Conservation (phyloP, 2,329 filamentous ascomycete genomes). For the Phialophora chinensis region DNA sequence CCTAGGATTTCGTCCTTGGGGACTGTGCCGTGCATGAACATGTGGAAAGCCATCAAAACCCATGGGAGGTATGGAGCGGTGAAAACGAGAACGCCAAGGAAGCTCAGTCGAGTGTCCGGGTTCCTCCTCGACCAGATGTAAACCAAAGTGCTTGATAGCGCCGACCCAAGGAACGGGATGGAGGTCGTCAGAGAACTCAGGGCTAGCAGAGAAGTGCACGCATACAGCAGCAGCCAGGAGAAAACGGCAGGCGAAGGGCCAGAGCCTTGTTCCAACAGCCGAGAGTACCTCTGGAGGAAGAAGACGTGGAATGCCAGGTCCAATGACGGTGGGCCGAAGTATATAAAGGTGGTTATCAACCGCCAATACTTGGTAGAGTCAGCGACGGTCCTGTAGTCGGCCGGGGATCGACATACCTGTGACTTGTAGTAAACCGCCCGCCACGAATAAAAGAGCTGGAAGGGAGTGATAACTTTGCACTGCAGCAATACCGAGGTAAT, state of each 20-base stretch:
- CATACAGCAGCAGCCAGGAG: slow-evolving; percentile 90
- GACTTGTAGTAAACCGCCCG: slow-evolving; percentile 88
- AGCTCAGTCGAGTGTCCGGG: slow-evolving; percentile 86
- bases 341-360: slow-evolving; percentile 92
- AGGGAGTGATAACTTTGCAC: slow-evolving; percentile 88
- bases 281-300: slow-evolving; percentile 95
- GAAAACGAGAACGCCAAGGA: slow-evolving; percentile 87
- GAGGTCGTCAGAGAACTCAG: slow-evolving; percentile 81
- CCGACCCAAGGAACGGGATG: slow-evolving; percentile 91
- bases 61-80: slow-evolving; percentile 93
- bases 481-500: slow-evolving; percentile 87
- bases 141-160: slow-evolving; percentile 88
- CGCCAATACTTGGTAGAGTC: slow-evolving; percentile 83
- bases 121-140: slow-evolving; percentile 98
- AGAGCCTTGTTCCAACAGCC: slow-evolving; percentile 93
- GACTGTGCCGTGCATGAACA: slow-evolving; percentile 85
- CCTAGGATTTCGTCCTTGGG: slow-evolving; percentile 97
- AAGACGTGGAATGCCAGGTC: slow-evolving; percentile 98
- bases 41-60: slow-evolving; percentile 91
- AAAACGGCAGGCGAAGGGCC: slow-evolving; percentile 90
- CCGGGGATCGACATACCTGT: slow-evolving; percentile 66
- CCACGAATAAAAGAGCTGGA: slow-evolving; percentile 97
- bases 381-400: neutral
- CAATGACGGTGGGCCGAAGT: slow-evolving; percentile 92
- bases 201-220: slow-evolving; percentile 76